Evolutionary conservation across 345 rosid species (phyloP).

Genomic region (Lagerstroemia speciosa): DNA sequence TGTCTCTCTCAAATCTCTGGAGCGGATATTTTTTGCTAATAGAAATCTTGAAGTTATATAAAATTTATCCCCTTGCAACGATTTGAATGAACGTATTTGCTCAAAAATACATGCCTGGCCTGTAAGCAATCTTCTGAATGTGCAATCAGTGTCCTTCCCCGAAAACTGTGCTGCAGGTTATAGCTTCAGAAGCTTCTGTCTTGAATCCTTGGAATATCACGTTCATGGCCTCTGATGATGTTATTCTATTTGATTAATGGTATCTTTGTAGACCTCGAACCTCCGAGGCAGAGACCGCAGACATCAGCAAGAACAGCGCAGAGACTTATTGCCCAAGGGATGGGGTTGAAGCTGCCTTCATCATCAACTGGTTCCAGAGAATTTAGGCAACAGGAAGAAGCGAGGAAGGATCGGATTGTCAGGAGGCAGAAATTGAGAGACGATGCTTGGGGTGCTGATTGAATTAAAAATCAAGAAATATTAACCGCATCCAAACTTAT

Average conservation of each 20-base stretch:
- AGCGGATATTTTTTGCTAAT: background rate
- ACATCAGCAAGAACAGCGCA: constrained; percentile 93
- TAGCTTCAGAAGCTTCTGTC: background rate
- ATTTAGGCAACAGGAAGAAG: constrained; percentile 71
- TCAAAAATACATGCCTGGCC: background rate
- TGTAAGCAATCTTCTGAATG: background rate
- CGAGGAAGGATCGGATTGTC: constrained; percentile 64
- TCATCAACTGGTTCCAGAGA: constrained; percentile 49
- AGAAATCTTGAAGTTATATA: background rate
- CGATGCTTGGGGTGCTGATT: constrained; percentile 85
- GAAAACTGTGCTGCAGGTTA: background rate
- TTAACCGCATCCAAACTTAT: background rate
- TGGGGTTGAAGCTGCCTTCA: constrained; percentile 70
- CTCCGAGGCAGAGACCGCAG: constrained; percentile 75
- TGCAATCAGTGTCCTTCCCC: background rate
- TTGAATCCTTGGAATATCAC: too few species aligned
- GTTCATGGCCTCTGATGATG: too few species aligned
- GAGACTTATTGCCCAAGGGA: constrained; percentile 81
- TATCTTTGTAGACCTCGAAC: constrained; percentile 62
- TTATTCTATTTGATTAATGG: background rate
- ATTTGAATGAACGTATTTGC: background rate
- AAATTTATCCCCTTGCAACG: background rate
- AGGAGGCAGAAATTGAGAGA: constrained; percentile 67
- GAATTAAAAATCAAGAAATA: background rate
- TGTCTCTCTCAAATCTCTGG: background rate